Evolutionary conservation across 169 alveolate genomes (phyloP), one percentile per base, ranked within the genome.

Genomic region (Condylostoma magnum): DNA sequence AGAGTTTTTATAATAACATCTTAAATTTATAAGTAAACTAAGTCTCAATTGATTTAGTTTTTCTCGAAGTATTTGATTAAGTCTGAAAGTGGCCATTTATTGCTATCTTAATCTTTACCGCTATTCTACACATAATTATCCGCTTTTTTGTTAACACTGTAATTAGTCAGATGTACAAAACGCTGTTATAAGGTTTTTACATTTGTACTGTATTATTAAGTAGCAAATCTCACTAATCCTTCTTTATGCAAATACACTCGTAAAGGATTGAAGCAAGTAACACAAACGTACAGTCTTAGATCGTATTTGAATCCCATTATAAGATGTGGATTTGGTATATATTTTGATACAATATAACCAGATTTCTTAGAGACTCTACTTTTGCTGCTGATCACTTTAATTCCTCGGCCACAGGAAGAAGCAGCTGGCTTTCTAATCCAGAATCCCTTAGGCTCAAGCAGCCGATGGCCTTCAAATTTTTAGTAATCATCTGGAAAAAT

Each of bases 191-290:
- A 65, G 43, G 60, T 95, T 46, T 89, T 95, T 5, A 80, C 63
- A 73, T 89, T 46, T 25, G 22, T 18, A 25, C 46, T 85, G 73
- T 92, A 92, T 68, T 93, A 58, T 57, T 83, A 90, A 55, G 94
- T 97, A 54, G 98, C 93, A 80, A 96, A 93, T 37, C 99, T 79
- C 4, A 97, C 98, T 73, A 97, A 97, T 27, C 99, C 99, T 28
- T 92, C 89, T 77, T 98, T 88, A 80, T 95, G 94, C 54, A 96
- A 70, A 75, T 94, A 96, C n/a, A 86, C 95, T 4, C 97, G 94
- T 37, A 96, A 78, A 8, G 99, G 99, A 18, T 82, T 80, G 82
- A 93, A 94, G 50, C 91, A 76, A 43, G 96, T 87, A 33, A 92
- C 95, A 33, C 95, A 78, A n/a, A 92, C 95, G 82, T 95, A 96